phyloP scores from a whole-genome alignment of 768 basidiomycete species.

The Mycena rosella region DNA sequence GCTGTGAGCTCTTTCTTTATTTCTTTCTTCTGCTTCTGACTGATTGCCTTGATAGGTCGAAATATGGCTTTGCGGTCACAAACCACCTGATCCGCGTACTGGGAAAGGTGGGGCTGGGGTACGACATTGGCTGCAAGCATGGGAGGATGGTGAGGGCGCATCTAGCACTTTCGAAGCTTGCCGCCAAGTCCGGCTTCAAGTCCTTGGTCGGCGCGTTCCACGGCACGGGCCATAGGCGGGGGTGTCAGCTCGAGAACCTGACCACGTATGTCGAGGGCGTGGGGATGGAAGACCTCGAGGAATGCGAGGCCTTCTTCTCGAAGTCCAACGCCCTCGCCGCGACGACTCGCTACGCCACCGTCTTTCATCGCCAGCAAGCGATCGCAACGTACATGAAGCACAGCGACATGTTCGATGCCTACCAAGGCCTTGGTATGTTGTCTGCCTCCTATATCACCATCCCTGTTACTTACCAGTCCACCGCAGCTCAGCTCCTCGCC shows the following conservation, averaged over 20 bases:
- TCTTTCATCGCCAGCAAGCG: slow-evolving; percentile 30
- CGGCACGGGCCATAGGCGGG: slow-evolving; percentile 26
- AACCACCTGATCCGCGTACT: neutral
- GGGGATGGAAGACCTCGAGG: slow-evolving; percentile 33
- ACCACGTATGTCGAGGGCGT: slow-evolving; percentile 30
- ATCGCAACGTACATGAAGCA: slow-evolving; percentile 9
- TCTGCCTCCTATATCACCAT: no score
- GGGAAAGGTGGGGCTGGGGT: neutral
- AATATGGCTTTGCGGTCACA: neutral
- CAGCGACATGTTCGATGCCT: neutral
- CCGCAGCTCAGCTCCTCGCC: neutral
- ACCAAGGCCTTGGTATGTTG: slow-evolving; percentile 20
- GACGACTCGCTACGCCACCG: slow-evolving; percentile 21
- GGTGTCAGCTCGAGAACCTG: slow-evolving; percentile 29
- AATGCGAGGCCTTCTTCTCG: slow-evolving; percentile 31
- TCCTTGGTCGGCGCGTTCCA: slow-evolving; percentile 12
- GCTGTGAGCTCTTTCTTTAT: neutral
- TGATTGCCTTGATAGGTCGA: neutral
- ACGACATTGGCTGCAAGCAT: neutral
- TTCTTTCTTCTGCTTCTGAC: no score
- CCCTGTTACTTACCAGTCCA: neutral
- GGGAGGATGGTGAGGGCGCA: neutral
- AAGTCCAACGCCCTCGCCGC: slow-evolving; percentile 32
- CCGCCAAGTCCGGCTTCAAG: neutral
- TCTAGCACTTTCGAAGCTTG: neutral